Evolutionary conservation across 345 rosid genomes (phyloP), one percentile per base, ranked within the genome.

Genomic region (Eucalyptus marginata): DNA sequence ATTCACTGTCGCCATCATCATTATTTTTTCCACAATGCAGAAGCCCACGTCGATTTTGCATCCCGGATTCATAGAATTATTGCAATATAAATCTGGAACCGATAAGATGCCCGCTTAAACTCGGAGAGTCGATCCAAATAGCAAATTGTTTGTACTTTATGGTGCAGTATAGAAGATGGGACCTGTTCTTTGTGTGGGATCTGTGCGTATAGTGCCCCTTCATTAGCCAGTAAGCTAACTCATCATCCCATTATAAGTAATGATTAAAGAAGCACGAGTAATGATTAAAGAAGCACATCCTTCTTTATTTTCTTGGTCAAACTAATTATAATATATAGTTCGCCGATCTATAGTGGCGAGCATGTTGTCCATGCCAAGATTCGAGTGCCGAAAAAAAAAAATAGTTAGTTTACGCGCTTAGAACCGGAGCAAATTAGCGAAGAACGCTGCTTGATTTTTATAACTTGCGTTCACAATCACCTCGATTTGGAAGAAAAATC

Each of bases 31-130:
- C 13, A 68, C 40, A 33, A 68, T 6, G 13, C 6, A 43, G 13
- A 71, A 71, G 81, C 24, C 81, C 81, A 71, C 4, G 10, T 71
- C 6, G 25, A 71, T 10, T 68, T 68, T 17, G 25, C 18, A 68
- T 3, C 1, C 3, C 0, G 13, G 7, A 68, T 68, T 33, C 0
- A 2, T 4, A 2, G 27, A 76, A 76, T 36, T 12, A 10, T 18
- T 46, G 4, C 47, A 20, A 76, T 5, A 76, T 3, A 24, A 36
- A 36, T 6, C 5, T 0, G 8, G 9, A 62, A 29, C 9, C 1
- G 3, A 5, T 16, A 9, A 66, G 0, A 66, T 14, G 6, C 1
- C 3, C 11, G 6, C 1, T 17, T 31, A 15, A 5, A 10, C 13
- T 68, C 2, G 0, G 1, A 1, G 8, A 11, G 2, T 18, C 8